Base-by-base conservation (phyloP, 768 basidiomycete species). In the Mycena kentingensis region DNA sequence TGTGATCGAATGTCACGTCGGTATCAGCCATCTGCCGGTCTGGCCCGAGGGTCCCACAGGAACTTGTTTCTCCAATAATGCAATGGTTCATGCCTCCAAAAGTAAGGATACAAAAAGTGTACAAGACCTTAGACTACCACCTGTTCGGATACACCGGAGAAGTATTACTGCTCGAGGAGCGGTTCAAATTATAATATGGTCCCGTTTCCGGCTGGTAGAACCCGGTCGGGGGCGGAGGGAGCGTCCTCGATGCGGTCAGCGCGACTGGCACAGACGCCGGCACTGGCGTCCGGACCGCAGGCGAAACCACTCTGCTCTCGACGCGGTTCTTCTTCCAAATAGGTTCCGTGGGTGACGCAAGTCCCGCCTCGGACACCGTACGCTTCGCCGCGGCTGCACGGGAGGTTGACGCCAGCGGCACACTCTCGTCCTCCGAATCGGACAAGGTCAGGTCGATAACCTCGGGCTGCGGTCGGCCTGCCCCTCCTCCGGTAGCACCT, bases 361-460 rank as follows among this genome's bases (percentile, higher is more conserved):
- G 60, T 12, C 79, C 83, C 8, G 74, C 69, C 11, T 81, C 80
- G 5, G 74, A 67, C 10, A 80, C 80, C 62, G 85, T 88, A 60
- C 88, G 80, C 62, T 87, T 88, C 59, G 73, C 79, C 10, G n/a
- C n/a, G n/a, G n/a, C n/a, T n/a, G n/a, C n/a, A n/a, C n/a, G n/a
- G 66, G 49, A 53, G 70, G 67, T n/a, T 63, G 70, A 11, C 69
- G 55, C n/a, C 42, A 64, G 68, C 11, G 68, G 63, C 47, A 65
- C 61, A 25, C 76, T 80, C 19, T 93, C 92, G 12, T 89, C 88
- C 51, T 90, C 88, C 21, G 83, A 83, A 62, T 91, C 89, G n/a
- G n/a, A n/a, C 54, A 85, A 72, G 3, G 93, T 94, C 52, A 96
- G 72, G 65, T 96, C 93, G 57, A 95, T 94, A 37, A 95, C 84